These are phyloP conservation scores for Saussurea involucrata DNA, from an alignment of 129 eudicot species.

Conservation along the genomic window DNA sequence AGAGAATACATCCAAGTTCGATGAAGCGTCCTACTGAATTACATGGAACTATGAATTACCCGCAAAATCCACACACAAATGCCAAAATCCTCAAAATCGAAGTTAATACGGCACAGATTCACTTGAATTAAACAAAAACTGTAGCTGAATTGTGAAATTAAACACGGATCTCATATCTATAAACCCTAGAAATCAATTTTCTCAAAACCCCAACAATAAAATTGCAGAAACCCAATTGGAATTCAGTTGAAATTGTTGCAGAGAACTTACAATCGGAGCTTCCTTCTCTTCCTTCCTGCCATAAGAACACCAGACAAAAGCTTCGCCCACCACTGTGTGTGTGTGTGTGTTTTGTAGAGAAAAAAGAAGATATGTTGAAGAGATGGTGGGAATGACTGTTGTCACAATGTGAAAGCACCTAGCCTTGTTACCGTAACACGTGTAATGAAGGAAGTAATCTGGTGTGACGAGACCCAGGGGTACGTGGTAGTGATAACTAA, in stretches of 20 bases:
- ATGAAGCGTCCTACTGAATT: not conserved
- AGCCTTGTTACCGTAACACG: slow-evolving; percentile 27
- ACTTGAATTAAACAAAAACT: slow-evolving; percentile 6
- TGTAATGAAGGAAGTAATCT: slow-evolving; percentile 17
- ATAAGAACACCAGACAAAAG: slow-evolving; percentile 15
- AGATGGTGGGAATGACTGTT: slow-evolving; percentile 36
- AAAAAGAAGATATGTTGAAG: not conserved
- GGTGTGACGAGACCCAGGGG: slow-evolving; percentile 32
- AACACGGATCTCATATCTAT: slow-evolving; percentile 25
- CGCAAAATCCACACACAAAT: not conserved
- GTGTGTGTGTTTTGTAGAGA: slow-evolving; percentile 14
- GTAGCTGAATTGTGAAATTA: slow-evolving; percentile 1
- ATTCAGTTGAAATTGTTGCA: not conserved
- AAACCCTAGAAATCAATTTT: slow-evolving; percentile 12
- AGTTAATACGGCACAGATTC: not conserved
- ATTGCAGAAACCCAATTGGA: slow-evolving; percentile 8
- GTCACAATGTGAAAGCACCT: slow-evolving; percentile 23
- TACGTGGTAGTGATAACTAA: slow-evolving; percentile 31
- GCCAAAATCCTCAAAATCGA: not conserved
- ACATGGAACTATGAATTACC: not conserved
- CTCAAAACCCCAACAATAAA: not conserved
- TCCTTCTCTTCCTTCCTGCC: slow-evolving; percentile 56
- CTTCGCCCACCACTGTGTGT: not conserved
- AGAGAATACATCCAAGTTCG: not conserved
- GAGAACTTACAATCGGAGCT: slow-evolving; percentile 37